These are phyloP conservation scores for Phytomonas francai DNA, from an alignment of 208 protist genomes.

Conservation along the genomic window DNA sequence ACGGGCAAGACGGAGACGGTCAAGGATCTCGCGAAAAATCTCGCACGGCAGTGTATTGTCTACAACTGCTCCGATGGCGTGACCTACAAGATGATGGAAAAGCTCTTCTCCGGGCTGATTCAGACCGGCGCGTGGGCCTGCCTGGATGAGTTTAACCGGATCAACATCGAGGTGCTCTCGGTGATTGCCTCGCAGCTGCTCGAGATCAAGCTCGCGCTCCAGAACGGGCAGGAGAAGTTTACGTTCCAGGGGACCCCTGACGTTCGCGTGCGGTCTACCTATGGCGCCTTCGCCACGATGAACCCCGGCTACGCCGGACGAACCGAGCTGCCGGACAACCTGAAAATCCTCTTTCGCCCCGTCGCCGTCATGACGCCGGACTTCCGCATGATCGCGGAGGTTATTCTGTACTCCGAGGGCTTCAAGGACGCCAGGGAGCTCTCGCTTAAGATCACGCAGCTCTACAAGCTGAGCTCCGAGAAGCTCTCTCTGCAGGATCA, in stretches of 20 bases:
- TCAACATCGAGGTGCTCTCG: slow-evolving; percentile 98
- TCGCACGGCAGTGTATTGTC: slow-evolving; percentile 95
- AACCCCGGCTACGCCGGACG: slow-evolving; percentile 99
- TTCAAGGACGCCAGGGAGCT: slow-evolving; percentile 93
- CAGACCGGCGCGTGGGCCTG: slow-evolving; percentile 97
- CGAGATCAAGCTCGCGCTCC: slow-evolving; percentile 93
- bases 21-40: slow-evolving; percentile 95
- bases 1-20: slow-evolving; percentile 97
- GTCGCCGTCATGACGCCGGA: slow-evolving; percentile 98
- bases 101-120: slow-evolving; percentile 96
- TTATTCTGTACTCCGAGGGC: slow-evolving; percentile 97
- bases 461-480: slow-evolving; percentile 98
- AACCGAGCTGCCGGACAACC: slow-evolving; percentile 97
- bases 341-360: slow-evolving; percentile 97
- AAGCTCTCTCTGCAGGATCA: slow-evolving; percentile 96
- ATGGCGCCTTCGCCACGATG: slow-evolving; percentile 98
- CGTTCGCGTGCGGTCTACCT: slow-evolving; percentile 91
- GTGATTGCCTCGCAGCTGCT: slow-evolving; percentile 97
- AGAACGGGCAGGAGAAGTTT: slow-evolving; percentile 76
- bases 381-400: slow-evolving; percentile 97
- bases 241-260: slow-evolving; percentile 94
- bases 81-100: slow-evolving; percentile 97
- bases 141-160: slow-evolving; percentile 99
- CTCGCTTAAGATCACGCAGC: slow-evolving; percentile 96
- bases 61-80: slow-evolving; percentile 98